These are phyloP conservation scores for Apiotrichum akiyoshidainum DNA, from an alignment of 1,284 basidiomycete species.

Conservation along the genomic window DNA sequence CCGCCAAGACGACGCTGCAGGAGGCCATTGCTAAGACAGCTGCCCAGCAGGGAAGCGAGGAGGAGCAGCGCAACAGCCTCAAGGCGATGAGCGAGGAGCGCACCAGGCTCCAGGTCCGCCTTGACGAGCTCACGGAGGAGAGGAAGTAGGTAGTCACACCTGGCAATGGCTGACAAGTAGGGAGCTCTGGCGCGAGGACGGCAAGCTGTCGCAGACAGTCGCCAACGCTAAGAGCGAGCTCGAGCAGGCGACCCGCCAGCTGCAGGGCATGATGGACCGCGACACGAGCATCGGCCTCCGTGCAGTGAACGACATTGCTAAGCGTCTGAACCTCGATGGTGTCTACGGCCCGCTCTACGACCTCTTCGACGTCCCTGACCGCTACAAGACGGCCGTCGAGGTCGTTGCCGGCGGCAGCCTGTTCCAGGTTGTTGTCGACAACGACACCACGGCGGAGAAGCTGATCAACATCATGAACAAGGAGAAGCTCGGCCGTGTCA, in stretches of 20 bases:
- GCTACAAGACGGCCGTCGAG: slow-evolving; percentile 91
- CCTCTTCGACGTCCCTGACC: slow-evolving; percentile 87
- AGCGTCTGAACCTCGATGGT: slow-evolving; percentile 64
- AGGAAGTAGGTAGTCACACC: slow-evolving; percentile 59
- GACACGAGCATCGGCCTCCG: slow-evolving; percentile 84
- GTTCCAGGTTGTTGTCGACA: slow-evolving; percentile 97
- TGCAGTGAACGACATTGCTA: slow-evolving; percentile 76
- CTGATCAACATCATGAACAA: slow-evolving; percentile 88
- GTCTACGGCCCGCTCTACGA: slow-evolving; percentile 94
- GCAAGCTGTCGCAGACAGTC: slow-evolving; percentile 74
- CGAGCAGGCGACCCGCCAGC: slow-evolving; percentile 69
- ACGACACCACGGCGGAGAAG: slow-evolving; percentile 81
- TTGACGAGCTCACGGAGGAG: slow-evolving; percentile 69
- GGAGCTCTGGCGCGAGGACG: slow-evolving; percentile 92
- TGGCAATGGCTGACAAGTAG: slow-evolving; percentile 30
- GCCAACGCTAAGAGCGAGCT: slow-evolving; percentile 75
- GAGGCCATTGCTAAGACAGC: slow-evolving; percentile 65
- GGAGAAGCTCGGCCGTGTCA: slow-evolving; percentile 89
- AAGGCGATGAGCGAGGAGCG: slow-evolving; percentile 71
- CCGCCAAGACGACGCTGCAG: slow-evolving; percentile 66
- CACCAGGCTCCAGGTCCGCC: slow-evolving; percentile 64
- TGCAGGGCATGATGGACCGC: slow-evolving; percentile 95
- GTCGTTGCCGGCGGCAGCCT: slow-evolving; percentile 83
- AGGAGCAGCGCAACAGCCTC: slow-evolving; percentile 65
- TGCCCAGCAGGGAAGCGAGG: slow-evolving; percentile 62